Evolutionary conservation across 805 yeast species (phyloP), one percentile per base, ranked within the genome.

Genomic region (Metschnikowia gelsemii): DNA sequence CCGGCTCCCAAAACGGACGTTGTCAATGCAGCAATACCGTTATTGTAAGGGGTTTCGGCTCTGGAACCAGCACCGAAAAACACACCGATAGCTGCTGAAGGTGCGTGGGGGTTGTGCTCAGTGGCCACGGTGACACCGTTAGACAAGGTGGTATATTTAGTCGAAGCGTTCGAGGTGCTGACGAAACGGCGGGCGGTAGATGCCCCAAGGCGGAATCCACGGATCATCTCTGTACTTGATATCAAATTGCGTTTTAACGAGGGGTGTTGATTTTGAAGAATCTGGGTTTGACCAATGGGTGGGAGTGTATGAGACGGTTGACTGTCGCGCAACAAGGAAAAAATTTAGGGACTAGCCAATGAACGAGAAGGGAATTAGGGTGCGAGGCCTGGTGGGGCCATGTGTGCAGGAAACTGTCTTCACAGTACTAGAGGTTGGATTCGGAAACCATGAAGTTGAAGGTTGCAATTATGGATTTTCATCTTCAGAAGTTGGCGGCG

Each of bases 21-120:
- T 51, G 80, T 71, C 54, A 86, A 67, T 49, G 83, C 77, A 41
- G 91, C 78, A 39, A 82, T 79, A 78, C 95, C 95, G 55, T 86
- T 85, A 72, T 81, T 83, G 78, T 80, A 84, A 32, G 87, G 73
- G 66, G 82, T 84, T 66, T 86, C 95, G 40, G 84, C 65, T 62
- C 89, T 73, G 36, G 91, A 80, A 63, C 95, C 95, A 38, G 89
- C 85, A 52, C 83, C 84, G 60, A 74, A 70, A 63, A 75, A 85
- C 44, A 83, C 65, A 64, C 93, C 91, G 52, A 83, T 72, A 26
- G 87, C 73, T 35, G 87, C 71, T 27, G 82, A 59, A 43, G 72
- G 61, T 45, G 79, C 77, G 42, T 64, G 55, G 30, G 83, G 75
- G 66, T 80, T 75, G 52, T 75, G 54, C 64, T 82, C 86, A 37